Base-by-base conservation (phyloP, 805 yeast genomes). In the Priceomyces melissophilus region DNA sequence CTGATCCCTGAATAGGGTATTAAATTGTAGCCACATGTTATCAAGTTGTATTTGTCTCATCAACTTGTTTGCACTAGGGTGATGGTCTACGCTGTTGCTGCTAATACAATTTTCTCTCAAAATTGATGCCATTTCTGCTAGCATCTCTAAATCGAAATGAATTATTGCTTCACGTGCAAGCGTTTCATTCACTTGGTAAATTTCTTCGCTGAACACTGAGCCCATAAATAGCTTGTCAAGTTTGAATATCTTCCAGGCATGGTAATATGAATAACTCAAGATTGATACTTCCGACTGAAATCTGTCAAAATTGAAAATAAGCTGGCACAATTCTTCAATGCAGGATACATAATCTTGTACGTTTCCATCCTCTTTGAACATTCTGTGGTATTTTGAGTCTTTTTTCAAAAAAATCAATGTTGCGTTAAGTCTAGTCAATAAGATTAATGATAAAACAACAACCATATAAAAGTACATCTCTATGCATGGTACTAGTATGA, bases 161-260 rank as follows among this genome's bases (percentile, higher is more conserved):
- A 20, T 20, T n/a, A 37, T 15, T 20, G 34, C 35, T 12, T 14
- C 11, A 15, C 28, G 16, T 12, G 40, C 23, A 20, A 20, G 30
- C 3, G 14, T 30, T 25, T 30, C 23, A 11, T 34, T 30, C 29
- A 30, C 35, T 15, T 28, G 4, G 11, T 20, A 35, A 15, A 39
- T 13, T 27, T 35, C 38, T 10, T 35, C 38, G 15, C 12, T 16
- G 12, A 30, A 13, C 25, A 35, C 35, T 11, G 35, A 14, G 10
- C 23, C 31, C 37, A 35, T 33, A 26, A 34, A 34, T 27, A 33
- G 35, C 15, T 13, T 30, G 15, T 39, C 30, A 4, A 35, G 15
- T 23, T 35, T 39, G 4, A 25, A 54, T 5, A 64, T 57, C 46
- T 64, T 54, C 71, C 71, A 66, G 1, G 71, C 69, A 40, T 64